These are phyloP conservation scores for Penicillium odoratum DNA, from an alignment of 495 filamentous ascomycete species.

Conservation along the genomic window DNA sequence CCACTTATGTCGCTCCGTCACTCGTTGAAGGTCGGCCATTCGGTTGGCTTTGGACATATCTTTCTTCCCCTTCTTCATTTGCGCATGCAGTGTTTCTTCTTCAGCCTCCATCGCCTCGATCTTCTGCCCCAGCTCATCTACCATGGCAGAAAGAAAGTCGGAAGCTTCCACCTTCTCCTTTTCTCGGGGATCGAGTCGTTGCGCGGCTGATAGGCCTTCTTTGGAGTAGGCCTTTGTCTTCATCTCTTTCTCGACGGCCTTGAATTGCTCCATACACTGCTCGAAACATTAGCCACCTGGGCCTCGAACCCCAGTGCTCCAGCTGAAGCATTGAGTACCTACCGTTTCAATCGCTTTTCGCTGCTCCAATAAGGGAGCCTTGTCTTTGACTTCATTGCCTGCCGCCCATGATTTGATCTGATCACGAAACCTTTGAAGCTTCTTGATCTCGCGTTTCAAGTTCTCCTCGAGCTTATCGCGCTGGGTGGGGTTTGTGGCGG, in stretches of 20 bases:
- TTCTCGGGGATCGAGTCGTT: conserved; percentile 92
- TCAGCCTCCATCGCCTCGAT: conserved; percentile 93
- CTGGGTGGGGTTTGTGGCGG: conserved; percentile 86
- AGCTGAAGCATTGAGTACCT: conserved; percentile 17
- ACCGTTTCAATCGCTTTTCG: conserved; percentile 95
- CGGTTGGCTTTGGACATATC: conserved; percentile 80
- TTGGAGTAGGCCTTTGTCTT: conserved; percentile 99
- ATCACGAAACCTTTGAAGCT: conserved; percentile 93
- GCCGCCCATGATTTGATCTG: conserved; percentile 99
- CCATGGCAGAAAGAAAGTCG: conserved; percentile 81
- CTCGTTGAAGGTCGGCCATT: conserved; percentile 77
- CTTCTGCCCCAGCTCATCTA: conserved; percentile 91
- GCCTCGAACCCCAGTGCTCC: neutral
- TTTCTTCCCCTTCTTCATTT: conserved; percentile 91
- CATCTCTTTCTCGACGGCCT: conserved; percentile 99
- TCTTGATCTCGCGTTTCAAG: conserved; percentile 99
- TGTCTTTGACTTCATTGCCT: conserved; percentile 98
- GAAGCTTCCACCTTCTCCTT: conserved; percentile 84
- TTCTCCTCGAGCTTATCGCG: conserved; percentile 98
- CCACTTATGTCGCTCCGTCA: conserved; percentile 94
- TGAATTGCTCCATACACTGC: conserved; percentile 99
- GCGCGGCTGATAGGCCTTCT: conserved; percentile 86
- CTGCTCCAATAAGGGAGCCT: conserved; percentile 89
- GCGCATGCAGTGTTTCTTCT: conserved; percentile 79
- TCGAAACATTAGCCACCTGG: conserved; percentile 6